Conservation (phyloP, 805 yeast genomes). For the Starmerella floricola region DNA sequence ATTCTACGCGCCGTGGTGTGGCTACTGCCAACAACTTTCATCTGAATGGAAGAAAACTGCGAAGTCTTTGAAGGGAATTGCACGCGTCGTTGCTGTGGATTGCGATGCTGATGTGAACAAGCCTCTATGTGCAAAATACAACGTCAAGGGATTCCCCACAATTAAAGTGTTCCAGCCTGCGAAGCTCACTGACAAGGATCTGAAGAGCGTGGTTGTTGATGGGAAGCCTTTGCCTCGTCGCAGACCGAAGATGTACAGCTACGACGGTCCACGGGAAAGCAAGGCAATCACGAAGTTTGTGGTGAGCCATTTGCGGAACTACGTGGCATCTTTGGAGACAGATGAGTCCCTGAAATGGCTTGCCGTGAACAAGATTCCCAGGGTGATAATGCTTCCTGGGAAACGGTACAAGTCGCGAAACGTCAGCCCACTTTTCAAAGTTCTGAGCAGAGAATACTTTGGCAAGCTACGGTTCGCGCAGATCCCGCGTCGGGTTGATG, state of each 20-base stretch:
- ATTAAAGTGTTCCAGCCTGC: conserved; percentile 75
- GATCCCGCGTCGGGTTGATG: conserved; percentile 23
- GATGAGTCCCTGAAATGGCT: conserved; percentile 23
- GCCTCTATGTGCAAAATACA: conserved; percentile 52
- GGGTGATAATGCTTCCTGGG: conserved; percentile 25
- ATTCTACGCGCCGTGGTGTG: conserved; percentile 98
- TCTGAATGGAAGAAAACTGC: conserved; percentile 57
- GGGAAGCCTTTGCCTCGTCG: conserved; percentile 20
- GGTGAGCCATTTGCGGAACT: conserved; percentile 24
- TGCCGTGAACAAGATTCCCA: conserved; percentile 21
- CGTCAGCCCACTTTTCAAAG: conserved; percentile 26
- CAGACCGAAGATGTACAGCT: conserved; percentile 24
- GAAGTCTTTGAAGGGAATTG: conserved; percentile 38
- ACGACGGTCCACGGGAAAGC: conserved; percentile 26
- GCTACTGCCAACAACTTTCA: conserved; percentile 76
- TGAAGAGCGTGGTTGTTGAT: conserved; percentile 22
- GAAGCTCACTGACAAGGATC: conserved; percentile 33
- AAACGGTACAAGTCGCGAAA: conserved; percentile 21
- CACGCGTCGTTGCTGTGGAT: conserved; percentile 63
- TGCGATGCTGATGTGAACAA: conserved; percentile 66
- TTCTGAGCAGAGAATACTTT: conserved; percentile 26
- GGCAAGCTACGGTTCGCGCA: conserved; percentile 25
- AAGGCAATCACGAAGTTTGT: conserved; percentile 24
- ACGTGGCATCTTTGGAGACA: conserved; percentile 22
- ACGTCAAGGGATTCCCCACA: conserved; percentile 73